These are phyloP conservation scores for Warburgia ugandensis DNA, from an alignment of 164 flowering plant species.

Conservation along the genomic window DNA sequence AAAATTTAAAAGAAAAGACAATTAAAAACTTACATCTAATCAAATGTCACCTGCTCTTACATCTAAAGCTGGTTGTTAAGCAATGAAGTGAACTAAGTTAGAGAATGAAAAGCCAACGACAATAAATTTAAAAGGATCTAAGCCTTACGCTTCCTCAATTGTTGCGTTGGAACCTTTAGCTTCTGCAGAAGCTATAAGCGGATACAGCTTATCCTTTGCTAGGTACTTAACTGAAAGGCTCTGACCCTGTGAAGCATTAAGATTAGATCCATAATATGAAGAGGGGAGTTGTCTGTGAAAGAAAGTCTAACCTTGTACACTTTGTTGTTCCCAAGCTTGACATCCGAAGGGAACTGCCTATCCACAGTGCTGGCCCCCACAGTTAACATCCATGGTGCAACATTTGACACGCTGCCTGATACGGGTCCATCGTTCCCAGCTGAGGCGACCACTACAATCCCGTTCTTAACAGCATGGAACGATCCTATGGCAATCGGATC, in stretches of 20 bases:
- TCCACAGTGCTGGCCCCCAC: slow-evolving; percentile 18
- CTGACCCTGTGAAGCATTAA: slow-evolving; percentile 20
- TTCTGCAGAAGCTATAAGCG: slow-evolving; percentile 24
- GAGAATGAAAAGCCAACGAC: neutral
- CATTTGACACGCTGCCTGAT: neutral
- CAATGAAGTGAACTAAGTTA: no score
- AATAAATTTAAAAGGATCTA: neutral
- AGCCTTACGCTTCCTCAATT: neutral
- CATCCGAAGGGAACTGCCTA: slow-evolving; percentile 7
- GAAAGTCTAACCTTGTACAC: slow-evolving; percentile 5
- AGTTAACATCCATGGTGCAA: slow-evolving; percentile 24
- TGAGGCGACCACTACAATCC: slow-evolving; percentile 16
- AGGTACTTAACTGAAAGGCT: slow-evolving; percentile 24
- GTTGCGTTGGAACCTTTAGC: slow-evolving; percentile 26
- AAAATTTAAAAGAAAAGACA: no score
- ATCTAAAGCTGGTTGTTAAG: no score
- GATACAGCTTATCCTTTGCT: slow-evolving; percentile 23
- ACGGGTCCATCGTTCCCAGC: slow-evolving; percentile 16
- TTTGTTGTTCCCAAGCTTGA: slow-evolving; percentile 13
- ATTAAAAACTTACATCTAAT: no score
- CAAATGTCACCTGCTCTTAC: no score
- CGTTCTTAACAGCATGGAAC: slow-evolving; percentile 19
- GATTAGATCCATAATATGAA: no score
- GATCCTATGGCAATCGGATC: slow-evolving; percentile 18
- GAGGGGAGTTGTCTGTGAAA: neutral